Conservation (phyloP, 1,284 basidiomycete genomes). For the Fistulinella staudtii region DNA sequence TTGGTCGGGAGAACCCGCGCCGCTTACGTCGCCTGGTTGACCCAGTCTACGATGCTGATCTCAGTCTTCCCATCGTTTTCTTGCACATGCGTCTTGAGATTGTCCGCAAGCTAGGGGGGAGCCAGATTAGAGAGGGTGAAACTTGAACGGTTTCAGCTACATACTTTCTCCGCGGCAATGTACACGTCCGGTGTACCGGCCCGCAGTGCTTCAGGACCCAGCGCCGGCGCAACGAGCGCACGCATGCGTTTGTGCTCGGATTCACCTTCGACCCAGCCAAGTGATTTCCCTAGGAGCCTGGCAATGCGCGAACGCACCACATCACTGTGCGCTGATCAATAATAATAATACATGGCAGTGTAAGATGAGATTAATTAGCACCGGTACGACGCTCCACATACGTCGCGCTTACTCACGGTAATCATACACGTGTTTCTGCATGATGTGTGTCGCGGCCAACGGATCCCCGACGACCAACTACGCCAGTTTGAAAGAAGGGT, state of each 20-base stretch:
- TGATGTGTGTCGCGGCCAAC: slow-evolving; percentile 7
- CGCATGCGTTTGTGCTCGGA: slow-evolving; percentile 10
- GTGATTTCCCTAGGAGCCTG: slow-evolving; percentile 5
- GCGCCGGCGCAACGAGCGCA: slow-evolving; percentile 5
- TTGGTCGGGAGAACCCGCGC: no score
- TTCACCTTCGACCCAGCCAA: slow-evolving; percentile 10
- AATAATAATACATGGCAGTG: no score
- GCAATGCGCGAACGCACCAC: slow-evolving; percentile 5
- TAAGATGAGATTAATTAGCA: no score
- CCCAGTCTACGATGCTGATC: slow-evolving; percentile 8
- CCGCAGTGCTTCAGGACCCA: slow-evolving; percentile 7
- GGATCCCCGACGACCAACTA: slow-evolving; percentile 8
- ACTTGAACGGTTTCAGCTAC: background rate
- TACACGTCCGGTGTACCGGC: slow-evolving; percentile 5
- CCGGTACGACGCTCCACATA: no score
- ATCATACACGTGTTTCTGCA: slow-evolving; percentile 10
- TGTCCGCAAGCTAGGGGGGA: slow-evolving; percentile 4
- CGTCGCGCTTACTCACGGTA: slow-evolving; percentile 10
- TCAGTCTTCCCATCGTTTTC: slow-evolving; percentile 3
- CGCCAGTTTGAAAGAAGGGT: background rate
- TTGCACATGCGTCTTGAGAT: slow-evolving; percentile 1
- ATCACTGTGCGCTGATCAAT: slow-evolving; percentile 3
- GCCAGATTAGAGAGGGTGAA: background rate
- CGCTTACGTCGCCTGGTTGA: slow-evolving; percentile 9
- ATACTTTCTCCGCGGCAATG: slow-evolving; percentile 7